Conservation (phyloP, 257 asterid species). For the Primulina tabacum region DNA sequence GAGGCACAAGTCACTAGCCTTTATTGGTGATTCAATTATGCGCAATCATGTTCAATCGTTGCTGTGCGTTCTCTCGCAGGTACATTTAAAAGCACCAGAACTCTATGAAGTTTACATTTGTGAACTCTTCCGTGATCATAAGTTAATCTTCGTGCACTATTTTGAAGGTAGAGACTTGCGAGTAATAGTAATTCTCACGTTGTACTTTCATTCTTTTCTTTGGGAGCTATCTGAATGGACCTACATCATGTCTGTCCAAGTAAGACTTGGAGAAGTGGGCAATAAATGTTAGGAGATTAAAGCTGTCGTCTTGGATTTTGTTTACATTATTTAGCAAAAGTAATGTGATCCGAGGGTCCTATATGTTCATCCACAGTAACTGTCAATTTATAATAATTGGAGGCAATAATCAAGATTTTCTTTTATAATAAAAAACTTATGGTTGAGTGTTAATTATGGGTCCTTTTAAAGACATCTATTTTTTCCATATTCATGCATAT, state of each 20-base stretch:
- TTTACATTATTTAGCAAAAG: background rate
- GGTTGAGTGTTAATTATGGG: no score
- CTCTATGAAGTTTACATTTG: background rate
- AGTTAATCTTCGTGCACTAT: background rate
- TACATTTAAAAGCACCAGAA: conserved; percentile 20
- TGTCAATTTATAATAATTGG: background rate
- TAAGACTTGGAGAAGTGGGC: background rate
- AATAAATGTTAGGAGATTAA: conserved; percentile 3
- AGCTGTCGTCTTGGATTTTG: conserved; percentile 1
- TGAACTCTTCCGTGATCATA: background rate
- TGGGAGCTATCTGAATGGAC: background rate
- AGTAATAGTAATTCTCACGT: background rate
- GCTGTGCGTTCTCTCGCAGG: conserved; percentile 84
- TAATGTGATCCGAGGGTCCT: conserved; percentile 31
- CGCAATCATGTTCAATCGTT: conserved; percentile 79
- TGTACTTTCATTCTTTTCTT: background rate
- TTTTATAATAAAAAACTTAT: no score
- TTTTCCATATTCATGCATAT: background rate
- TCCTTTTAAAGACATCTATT: no score
- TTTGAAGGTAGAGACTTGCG: background rate
- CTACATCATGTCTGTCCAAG: background rate
- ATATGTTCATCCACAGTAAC: background rate
- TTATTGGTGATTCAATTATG: conserved; percentile 84
- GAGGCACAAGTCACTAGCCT: conserved; percentile 57
- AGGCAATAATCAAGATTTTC: background rate